These are phyloP conservation scores for Paradendryphiella salina DNA, from an alignment of 2,329 filamentous ascomycete genomes.

Conservation along the genomic window DNA sequence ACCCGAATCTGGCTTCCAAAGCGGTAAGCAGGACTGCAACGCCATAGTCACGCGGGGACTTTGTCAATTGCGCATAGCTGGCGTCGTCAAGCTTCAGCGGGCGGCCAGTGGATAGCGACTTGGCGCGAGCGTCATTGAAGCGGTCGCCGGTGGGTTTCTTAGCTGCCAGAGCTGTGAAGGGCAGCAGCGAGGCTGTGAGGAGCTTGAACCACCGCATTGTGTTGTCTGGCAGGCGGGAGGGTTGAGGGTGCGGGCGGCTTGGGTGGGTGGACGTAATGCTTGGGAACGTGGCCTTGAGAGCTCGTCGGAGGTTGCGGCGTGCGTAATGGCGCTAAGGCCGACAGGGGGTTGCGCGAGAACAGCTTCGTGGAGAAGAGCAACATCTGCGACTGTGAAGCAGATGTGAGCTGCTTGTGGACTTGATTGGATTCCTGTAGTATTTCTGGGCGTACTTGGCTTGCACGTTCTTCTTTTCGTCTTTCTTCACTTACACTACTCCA, in stretches of 20 bases:
- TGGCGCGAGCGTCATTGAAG: constrained; percentile 71
- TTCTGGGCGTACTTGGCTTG: neutral
- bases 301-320: constrained; percentile 24
- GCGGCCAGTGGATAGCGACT: constrained; percentile 62
- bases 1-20: constrained; percentile 79
- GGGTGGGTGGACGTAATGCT: constrained; percentile 22
- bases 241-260: constrained; percentile 27
- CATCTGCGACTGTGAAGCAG: neutral
- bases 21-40: constrained; percentile 85
- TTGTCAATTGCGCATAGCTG: constrained; percentile 74
- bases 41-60: constrained; percentile 79
- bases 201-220: constrained; percentile 69
- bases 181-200: constrained; percentile 65
- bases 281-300: constrained; percentile 42
- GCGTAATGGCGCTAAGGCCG: constrained; percentile 36
- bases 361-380: neutral
- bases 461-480: neutral
- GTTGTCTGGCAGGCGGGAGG: constrained; percentile 26
- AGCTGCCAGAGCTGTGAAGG: constrained; percentile 63
- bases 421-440: neutral
- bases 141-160: constrained; percentile 66
- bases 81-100: constrained; percentile 79
- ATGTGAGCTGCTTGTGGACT: neutral
- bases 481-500: neutral
- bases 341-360: constrained; percentile 19